These are phyloP conservation scores for Kwoniella botswanensis DNA, from an alignment of 768 basidiomycete species.

Conservation along the genomic window DNA sequence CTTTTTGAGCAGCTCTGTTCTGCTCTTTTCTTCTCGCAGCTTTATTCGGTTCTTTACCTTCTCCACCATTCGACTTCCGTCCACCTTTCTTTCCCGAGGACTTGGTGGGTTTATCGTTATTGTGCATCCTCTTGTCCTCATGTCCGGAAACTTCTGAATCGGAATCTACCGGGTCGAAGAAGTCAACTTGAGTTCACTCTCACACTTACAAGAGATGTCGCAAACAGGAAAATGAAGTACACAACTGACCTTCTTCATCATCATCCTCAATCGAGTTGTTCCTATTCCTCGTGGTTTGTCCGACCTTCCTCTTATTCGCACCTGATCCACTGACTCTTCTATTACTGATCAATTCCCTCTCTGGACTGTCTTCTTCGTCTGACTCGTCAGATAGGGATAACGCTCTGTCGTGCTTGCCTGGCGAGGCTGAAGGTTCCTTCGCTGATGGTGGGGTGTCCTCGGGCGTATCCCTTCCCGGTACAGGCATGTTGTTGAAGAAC, in stretches of 20 bases:
- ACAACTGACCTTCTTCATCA: conserved; percentile 24
- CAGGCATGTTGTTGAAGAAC: conserved; percentile 43
- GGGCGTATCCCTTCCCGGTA: conserved; percentile 42
- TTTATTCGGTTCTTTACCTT: conserved; percentile 39
- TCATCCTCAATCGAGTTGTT: conserved; percentile 38
- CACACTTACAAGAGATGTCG: background rate
- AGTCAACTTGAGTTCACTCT: background rate
- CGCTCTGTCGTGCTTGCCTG: conserved; percentile 12
- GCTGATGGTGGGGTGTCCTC: conserved; percentile 44
- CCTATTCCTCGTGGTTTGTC: conserved; percentile 20
- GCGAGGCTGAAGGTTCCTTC: conserved; percentile 26
- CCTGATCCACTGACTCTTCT: conserved; percentile 17
- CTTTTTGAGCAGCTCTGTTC: conserved; percentile 94
- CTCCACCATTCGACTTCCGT: conserved; percentile 39
- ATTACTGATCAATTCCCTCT: background rate
- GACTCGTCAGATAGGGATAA: conserved; percentile 32
- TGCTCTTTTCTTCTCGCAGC: conserved; percentile 86
- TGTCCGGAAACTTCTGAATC: conserved; percentile 42
- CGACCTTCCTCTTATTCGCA: conserved; percentile 42
- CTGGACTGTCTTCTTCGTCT: conserved; percentile 9
- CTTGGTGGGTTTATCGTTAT: conserved; percentile 6
- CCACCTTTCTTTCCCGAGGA: conserved; percentile 33
- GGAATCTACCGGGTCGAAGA: conserved; percentile 29
- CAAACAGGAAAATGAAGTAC: background rate
- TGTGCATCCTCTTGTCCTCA: conserved; percentile 47